Evolutionary conservation across 371 early-diverging fungal genomes (phyloP), one percentile per base, ranked within the genome.

Genomic region (Mortierella sp.): DNA sequence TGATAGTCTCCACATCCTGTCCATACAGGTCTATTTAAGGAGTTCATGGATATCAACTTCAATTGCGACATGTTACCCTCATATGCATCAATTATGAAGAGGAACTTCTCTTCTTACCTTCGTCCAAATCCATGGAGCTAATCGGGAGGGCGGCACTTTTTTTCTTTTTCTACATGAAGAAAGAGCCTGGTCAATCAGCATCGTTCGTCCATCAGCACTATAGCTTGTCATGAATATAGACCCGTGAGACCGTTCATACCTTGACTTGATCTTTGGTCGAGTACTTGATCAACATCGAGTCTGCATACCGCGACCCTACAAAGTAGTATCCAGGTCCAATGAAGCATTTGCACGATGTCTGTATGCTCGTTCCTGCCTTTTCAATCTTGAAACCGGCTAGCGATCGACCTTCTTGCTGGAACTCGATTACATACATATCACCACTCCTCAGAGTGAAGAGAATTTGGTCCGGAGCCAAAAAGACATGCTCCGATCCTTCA

Each of bases 271-370:
- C 83, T 40, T 69, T 69, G 25, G 74, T 79, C 17, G 70, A 66
- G 60, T 88, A 89, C 60, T 91, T 88, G 53, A 98, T 79, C 63
- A 98, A 76, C 52, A 93, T 69, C 0, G 94, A 91, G 69, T 96
- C 93, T 1, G 92, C 88, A 6, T 89, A 85, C n/a, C 88, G 81
- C 7, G 92, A 92, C 2, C 92, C 95, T 17, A 94, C 71, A 79
- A 98, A 96, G 48, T 95, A 81, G 57, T 91, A 90, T 8, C 89
- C 82, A 1, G 81, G 57, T 21, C 83, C 83, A 19, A 92, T 60
- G 29, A 78, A 76, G 37, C 86, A 76, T 16, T 82, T 86, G 66
- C 94, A 91, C 5, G 91, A 88, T 0, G 90, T 88, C 29, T 83
- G 71, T 45, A 82, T 79, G 31, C 77, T 69, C 22, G 72, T 60